phyloP scores from a whole-genome alignment of 164 flowering plant species.

The Akebia trifoliata region DNA sequence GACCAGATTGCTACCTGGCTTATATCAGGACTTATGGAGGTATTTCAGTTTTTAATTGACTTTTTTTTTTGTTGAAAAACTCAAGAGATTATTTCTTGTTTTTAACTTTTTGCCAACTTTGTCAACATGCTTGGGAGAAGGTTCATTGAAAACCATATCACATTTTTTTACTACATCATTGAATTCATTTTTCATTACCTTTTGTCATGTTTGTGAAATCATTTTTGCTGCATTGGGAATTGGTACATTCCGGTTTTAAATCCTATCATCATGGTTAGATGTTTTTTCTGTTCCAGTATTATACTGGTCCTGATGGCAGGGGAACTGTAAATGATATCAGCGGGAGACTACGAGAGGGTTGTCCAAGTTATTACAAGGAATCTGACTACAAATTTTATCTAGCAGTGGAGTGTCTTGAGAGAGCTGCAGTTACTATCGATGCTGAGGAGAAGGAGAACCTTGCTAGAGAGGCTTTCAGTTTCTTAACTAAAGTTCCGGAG shows the following conservation, averaged over 20 bases:
- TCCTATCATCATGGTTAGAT: not conserved
- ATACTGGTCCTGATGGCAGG: slow-evolving; percentile 96
- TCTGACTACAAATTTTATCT: slow-evolving; percentile 91
- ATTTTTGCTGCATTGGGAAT: not conserved
- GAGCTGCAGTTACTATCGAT: slow-evolving; percentile 69
- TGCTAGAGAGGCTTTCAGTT: slow-evolving; percentile 84
- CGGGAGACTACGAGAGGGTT: slow-evolving; percentile 80
- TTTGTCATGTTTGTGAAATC: not conserved
- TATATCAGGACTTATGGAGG: slow-evolving; percentile 91
- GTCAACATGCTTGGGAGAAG: too few species aligned
- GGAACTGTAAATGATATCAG: slow-evolving; percentile 97
- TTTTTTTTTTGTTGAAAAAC: too few species aligned
- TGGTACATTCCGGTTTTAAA: not conserved
- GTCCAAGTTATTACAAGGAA: slow-evolving; percentile 96
- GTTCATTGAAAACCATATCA: not conserved
- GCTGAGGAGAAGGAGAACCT: slow-evolving; percentile 69
- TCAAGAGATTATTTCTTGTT: too few species aligned
- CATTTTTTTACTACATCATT: too few species aligned
- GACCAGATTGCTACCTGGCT: slow-evolving; percentile 86
- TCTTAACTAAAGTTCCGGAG: slow-evolving; percentile 82
- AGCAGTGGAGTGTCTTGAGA: slow-evolving; percentile 95
- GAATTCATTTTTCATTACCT: not conserved
- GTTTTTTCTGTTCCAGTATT: slow-evolving; percentile 53
- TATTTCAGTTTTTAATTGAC: slow-evolving; percentile 27
- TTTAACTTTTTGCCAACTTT: too few species aligned